Percentiles rank a stretch among this genome's conserved stretches.
Evolutionary conservation across 352 stramenopile genomes (phyloP).

Genomic region (Phytophthora nicotianae): DNA sequence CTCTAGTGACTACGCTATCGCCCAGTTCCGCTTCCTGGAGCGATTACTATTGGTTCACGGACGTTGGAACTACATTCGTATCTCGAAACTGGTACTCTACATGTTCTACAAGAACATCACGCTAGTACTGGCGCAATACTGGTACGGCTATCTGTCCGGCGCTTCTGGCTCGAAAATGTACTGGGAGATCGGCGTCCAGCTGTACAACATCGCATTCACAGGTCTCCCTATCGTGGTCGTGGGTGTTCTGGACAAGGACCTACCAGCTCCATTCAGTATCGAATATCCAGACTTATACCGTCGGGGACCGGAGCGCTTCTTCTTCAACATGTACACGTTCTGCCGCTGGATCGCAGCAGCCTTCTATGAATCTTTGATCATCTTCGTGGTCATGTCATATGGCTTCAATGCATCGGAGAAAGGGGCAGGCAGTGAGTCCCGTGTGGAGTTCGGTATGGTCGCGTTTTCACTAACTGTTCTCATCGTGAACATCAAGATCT

Average conservation of each 20-base stretch:
- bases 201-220: conserved; percentile 96
- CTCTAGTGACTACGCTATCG: conserved; percentile 93
- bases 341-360: conserved; percentile 78
- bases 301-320: conserved; percentile 63
- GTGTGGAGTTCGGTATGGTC: conserved; percentile 84
- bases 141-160: conserved; percentile 92
- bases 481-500: conserved; percentile 95
- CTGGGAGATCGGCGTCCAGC: conserved; percentile 83
- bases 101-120: conserved; percentile 97
- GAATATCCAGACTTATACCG: conserved; percentile 83
- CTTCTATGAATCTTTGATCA: conserved; percentile 79
- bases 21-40: conserved; percentile 93
- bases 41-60: conserved; percentile 92
- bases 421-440: conserved; percentile 64
- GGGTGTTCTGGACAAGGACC: conserved; percentile 84
- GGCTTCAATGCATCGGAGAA: conserved; percentile 74
- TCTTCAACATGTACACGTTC: conserved; percentile 86
- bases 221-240: conserved; percentile 91
- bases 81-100: conserved; percentile 92
- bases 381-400: conserved; percentile 83
- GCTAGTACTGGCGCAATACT: conserved; percentile 90
- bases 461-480: conserved; percentile 93
- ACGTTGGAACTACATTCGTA: conserved; percentile 91
- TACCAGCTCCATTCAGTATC: conserved; percentile 74
- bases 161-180: conserved; percentile 91